Base-by-base conservation (phyloP, 495 filamentous ascomycete species). In the Hypoxylon trugodes region DNA sequence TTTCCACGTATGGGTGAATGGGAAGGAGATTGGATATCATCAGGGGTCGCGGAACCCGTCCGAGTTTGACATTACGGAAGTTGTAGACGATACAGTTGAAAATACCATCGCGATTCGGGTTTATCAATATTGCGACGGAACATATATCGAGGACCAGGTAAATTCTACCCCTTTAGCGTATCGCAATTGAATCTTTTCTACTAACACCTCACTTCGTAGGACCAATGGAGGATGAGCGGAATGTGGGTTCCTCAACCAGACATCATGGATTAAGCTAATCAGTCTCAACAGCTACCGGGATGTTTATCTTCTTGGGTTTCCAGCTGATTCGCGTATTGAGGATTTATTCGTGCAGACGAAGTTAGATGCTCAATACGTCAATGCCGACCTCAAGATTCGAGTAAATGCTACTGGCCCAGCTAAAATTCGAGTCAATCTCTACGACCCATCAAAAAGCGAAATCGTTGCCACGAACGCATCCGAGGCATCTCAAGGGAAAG, bases 61-160 rank as follows among this genome's bases (percentile, higher is more conserved):
- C 10, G 87, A 89, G 55, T 89, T 86, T 45, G 86, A 89, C 59
- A 69, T 89, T 19, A 83, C 84, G 0, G 49, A 65, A 1, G 66
- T 77, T 24, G 67, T 87, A 12, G 55, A 79, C 19, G 30, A 69
- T 16, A 51, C 59, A 4, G 77, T 67, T 0, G 63, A 71, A 4
- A 89, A 89, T 61, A 79, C 77, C 25, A 46, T 90, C 2, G 71
- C 75, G 12, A 82, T 89, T 13, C 74, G 80, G 7, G 86, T 89
- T 2, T 88, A 88, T 56, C 84, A 86, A 60, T 87, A 83, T 72
- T 87, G 78, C 4, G 82, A 87, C 69, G 87, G 78, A 6, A 82
- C 82, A 4, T 90, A 89, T 61, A 84, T 89, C 45, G 86, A 89
- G 65, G 84, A 87, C 50, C 87, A 87, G 59, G 86, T 46, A n/a